Base-by-base conservation (phyloP, 1,284 basidiomycete species). In the Phaffia rhodozyma region DNA sequence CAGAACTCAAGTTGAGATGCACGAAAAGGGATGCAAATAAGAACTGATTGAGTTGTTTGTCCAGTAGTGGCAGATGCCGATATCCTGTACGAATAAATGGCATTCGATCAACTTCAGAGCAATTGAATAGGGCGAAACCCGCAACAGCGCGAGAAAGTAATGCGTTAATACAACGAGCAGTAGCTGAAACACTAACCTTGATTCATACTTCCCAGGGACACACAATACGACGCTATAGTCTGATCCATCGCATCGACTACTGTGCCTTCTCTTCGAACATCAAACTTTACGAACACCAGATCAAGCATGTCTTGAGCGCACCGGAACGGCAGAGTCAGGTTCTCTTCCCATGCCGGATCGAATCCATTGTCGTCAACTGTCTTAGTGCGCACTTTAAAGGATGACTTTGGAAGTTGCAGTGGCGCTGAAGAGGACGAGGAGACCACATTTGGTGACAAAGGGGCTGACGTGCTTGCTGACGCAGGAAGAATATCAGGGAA, bases 1-100 rank as follows among this genome's bases (percentile, higher is more conserved):
- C 38, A 43, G 38, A 43, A 11, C 38, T 53, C 52, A 86, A 72
- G 53, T 78, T 73, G 66, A 84, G 78, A 55, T 79, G 74, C 43
- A 92, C 86, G 70, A 93, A 93, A 6, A 96, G 78, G 27, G 89
- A 92, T 48, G 91, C 89, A 75, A 91, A 94, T 55, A 94, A 77
- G 71, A 86, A 89, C 68, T 89, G 86, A 51, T 86, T 86, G 58
- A 90, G 82, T 70, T 89, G 83, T 0, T 81, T 77, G 73, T 94
- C 90, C 71, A 89, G 86, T 56, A 94, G 76, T 0, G 91, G 89
- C 21, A 94, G 76, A 77, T 94, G 89, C 16, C 89, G 84, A 73
- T 86, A 94, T 2, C 91, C 90, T 89, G 66, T 23, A 1, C 29
- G 29, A 18, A n/a, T 34, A 47, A 48, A 47, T 6, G 27, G 13